These are phyloP conservation scores for Bruguiera parviflora DNA, from an alignment of 345 rosid species.

Conservation along the genomic window DNA sequence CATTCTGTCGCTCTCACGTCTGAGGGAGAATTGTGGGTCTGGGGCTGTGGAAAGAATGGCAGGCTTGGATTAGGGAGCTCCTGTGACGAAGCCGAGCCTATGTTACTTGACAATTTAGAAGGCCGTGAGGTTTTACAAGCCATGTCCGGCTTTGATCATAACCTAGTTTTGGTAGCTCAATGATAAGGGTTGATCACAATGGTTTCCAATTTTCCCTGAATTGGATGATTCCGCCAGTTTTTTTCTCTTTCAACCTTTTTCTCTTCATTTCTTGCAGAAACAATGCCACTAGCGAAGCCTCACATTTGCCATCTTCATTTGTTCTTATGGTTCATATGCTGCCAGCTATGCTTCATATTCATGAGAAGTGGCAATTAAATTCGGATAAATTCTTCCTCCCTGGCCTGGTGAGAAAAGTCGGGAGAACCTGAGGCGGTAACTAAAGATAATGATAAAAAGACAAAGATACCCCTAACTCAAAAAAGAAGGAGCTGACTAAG, in stretches of 20 bases:
- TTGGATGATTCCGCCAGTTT: background rate
- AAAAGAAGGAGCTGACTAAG: no score
- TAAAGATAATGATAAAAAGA: no score
- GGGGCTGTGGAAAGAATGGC: slow-evolving; percentile 87
- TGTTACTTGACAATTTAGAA: slow-evolving; percentile 50
- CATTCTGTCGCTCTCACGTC: slow-evolving; percentile 68
- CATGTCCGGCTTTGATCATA: slow-evolving; percentile 80
- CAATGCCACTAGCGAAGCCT: background rate
- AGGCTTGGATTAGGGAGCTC: slow-evolving; percentile 86
- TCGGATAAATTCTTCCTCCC: no score
- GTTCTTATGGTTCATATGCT: no score
- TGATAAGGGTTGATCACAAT: slow-evolving; percentile 12
- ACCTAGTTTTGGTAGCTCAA: slow-evolving; percentile 47
- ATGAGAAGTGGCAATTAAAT: no score
- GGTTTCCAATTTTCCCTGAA: no score
- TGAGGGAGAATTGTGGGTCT: slow-evolving; percentile 66
- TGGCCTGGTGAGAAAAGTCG: no score
- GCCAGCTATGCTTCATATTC: no score
- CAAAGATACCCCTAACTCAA: no score
- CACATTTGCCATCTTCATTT: no score
- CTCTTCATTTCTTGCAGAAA: background rate
- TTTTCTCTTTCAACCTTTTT: background rate
- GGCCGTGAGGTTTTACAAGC: slow-evolving; percentile 57
- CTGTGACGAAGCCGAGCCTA: slow-evolving; percentile 59
- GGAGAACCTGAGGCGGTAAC: no score